phyloP scores from a whole-genome alignment of 139 green algal species.

The Spirogloea muscicola region DNA sequence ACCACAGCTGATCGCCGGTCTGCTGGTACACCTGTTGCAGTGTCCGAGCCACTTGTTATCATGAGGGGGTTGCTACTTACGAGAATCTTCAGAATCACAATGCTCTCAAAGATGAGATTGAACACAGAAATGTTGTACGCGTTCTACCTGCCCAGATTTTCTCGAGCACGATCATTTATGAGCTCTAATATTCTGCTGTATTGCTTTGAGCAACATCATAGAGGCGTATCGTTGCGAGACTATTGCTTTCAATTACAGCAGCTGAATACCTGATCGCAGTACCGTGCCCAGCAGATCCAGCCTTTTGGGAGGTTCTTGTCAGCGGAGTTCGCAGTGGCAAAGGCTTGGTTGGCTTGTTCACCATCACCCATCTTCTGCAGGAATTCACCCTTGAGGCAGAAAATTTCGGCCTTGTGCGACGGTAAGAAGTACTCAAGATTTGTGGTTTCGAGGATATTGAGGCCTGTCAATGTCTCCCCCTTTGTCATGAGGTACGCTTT shows the following conservation, averaged over 20 bases:
- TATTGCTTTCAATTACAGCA: no score
- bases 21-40: constrained; percentile 24
- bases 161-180: no score
- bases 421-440: constrained; percentile 97
- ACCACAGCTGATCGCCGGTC: constrained; percentile 50
- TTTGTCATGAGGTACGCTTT: constrained; percentile 62
- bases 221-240: no score
- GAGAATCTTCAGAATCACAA: no score
- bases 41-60: no score
- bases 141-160: no score
- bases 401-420: constrained; percentile 84
- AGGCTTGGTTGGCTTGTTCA: constrained; percentile 56
- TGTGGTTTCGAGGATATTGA: constrained; percentile 87
- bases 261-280: constrained; percentile 75
- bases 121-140: no score
- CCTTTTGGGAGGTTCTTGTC: constrained; percentile 69
- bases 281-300: constrained; percentile 86
- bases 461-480: constrained; percentile 63
- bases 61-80: no score
- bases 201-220: no score
- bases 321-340: constrained; percentile 74
- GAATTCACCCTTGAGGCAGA: constrained; percentile 75
- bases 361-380: constrained; percentile 56
- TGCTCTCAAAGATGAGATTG: no score
- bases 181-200: no score